phyloP scores from a whole-genome alignment of 179 eudicot species.

The Vitellaria paradoxa region DNA sequence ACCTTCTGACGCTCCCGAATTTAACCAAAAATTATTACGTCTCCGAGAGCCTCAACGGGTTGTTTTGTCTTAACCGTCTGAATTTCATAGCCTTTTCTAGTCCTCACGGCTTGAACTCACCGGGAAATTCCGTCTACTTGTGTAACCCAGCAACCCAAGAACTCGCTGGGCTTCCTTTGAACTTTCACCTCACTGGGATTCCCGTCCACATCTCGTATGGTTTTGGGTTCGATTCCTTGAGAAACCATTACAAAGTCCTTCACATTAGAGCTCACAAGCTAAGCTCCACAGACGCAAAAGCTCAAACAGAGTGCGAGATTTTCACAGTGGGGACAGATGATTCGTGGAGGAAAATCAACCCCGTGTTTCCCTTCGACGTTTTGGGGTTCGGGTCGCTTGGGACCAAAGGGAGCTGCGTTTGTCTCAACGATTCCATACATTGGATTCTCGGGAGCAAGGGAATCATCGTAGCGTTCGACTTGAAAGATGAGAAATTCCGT shows the following conservation, averaged over 20 bases:
- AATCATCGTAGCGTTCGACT: constrained; percentile 2
- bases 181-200: neutral
- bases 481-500: neutral
- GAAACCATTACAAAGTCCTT: neutral
- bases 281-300: neutral
- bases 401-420: neutral
- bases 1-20: neutral
- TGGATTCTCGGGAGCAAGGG: neutral
- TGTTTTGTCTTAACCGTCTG: neutral
- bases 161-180: neutral
- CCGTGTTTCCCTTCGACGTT: neutral
- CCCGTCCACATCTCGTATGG: neutral
- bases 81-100: neutral
- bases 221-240: neutral
- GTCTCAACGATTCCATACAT: neutral
- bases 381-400: neutral
- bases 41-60: neutral
- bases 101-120: too few species aligned
- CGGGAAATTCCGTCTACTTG: neutral
- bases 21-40: too few species aligned
- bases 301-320: neutral
- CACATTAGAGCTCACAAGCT: neutral
- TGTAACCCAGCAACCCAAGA: neutral
- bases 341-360: neutral
- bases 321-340: neutral